Conservation (phyloP, 495 filamentous ascomycete genomes). For the Penicillium pulvis region DNA sequence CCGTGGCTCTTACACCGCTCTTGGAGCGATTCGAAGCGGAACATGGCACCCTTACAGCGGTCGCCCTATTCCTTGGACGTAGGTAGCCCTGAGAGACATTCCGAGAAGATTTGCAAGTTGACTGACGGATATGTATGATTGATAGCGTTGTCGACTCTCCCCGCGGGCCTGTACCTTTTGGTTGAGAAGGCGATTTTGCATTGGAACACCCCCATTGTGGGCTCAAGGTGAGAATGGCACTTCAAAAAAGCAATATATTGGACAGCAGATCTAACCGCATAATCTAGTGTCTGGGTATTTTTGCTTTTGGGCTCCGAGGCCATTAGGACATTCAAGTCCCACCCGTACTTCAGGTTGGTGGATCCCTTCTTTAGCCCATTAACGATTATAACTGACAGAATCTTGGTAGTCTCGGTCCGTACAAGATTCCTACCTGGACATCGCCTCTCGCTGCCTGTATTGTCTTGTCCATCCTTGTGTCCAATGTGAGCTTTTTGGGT, state of each 20-base stretch:
- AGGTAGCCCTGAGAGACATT: slow-evolving; percentile 40
- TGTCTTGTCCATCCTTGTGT: slow-evolving; percentile 70
- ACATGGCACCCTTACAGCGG: slow-evolving; percentile 82
- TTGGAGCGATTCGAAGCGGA: slow-evolving; percentile 93
- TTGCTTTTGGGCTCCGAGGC: slow-evolving; percentile 81
- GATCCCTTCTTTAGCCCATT: not conserved
- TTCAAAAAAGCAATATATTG: not conserved
- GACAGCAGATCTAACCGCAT: slow-evolving; percentile 1
- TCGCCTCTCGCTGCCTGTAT: slow-evolving; percentile 76
- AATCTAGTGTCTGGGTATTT: slow-evolving; percentile 81
- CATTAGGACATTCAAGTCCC: slow-evolving; percentile 72
- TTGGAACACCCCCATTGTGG: slow-evolving; percentile 69
- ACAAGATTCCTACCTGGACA: slow-evolving; percentile 88
- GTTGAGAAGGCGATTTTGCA: slow-evolving; percentile 68
- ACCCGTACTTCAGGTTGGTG: slow-evolving; percentile 69
- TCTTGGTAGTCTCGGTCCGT: slow-evolving; percentile 50
- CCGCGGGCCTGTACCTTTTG: slow-evolving; percentile 69
- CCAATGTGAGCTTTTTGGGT: slow-evolving; percentile 79
- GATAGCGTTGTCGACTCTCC: slow-evolving; percentile 78
- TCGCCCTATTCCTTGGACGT: slow-evolving; percentile 88
- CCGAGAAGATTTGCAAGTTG: not conserved
- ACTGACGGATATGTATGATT: slow-evolving; percentile 18
- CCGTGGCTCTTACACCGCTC: slow-evolving; percentile 76
- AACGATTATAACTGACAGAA: not conserved
- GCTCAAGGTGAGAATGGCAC: slow-evolving; percentile 66